Evolutionary conservation across 2,329 filamentous ascomycete species (phyloP), one percentile per base, ranked within the genome.

Genomic region (Penicillium sp.): DNA sequence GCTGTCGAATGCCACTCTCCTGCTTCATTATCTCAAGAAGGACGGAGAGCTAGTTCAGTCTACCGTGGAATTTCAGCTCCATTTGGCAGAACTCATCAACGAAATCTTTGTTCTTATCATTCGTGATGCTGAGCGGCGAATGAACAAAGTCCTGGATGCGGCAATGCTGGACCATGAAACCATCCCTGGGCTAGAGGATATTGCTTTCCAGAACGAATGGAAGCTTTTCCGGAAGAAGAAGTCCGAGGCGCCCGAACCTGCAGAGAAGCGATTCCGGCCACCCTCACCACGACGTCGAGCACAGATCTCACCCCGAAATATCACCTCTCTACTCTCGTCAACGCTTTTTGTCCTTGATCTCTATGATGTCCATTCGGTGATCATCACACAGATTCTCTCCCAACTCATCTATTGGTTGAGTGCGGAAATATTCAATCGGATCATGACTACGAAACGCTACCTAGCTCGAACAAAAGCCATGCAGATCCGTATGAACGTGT

Each of bases 401-500:
- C 92, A 98, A 58, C 74, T 98, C 2, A 75, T 96, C 30, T 98
- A 95, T 68, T 98, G 92, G 92, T 75, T 98, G 11, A 85, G 89
- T 5, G 86, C 90, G 0, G 92, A 98, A 65, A 77, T 96, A 6
- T 98, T 98, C 70, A 98, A 98, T 64, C 84, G 90, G 41, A 85
- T 98, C 63, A 95, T 98, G 85, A 90, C 85, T 18, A 95, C 93
- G 57, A 80, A 87, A 48, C 89, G 90, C 61, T 98, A 95, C 57
- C 74, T 98, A 7, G 90, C 92, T 4, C 78, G 92, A 36, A 98
- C 92, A 12, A 98, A 98, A 65, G 92, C 92, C 3, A 98, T 98
- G 92, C 92, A 98, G 62, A 96, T 98, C 53, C 85, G 92, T 50
- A 96, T 98, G 89, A 98, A 98, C 60, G 80, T 98, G 5, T 96